These are phyloP conservation scores for Aegle marmelos DNA, from an alignment of 345 rosid species.

Conservation along the genomic window DNA sequence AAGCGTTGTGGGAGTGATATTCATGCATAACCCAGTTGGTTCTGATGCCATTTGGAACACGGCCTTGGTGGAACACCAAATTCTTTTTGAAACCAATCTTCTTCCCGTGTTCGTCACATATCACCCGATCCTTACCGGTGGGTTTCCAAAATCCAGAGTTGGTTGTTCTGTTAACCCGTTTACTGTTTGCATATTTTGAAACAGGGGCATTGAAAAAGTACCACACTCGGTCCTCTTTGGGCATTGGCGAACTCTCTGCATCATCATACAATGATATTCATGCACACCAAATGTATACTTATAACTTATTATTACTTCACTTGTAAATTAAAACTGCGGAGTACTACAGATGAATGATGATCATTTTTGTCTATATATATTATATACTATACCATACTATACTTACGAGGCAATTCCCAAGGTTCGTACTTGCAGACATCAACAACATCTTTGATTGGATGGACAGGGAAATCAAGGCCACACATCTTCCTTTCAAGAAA, in stretches of 20 bases:
- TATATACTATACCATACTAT: no score
- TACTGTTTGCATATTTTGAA: not conserved
- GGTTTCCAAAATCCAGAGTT: not conserved
- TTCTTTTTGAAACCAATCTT: conserved; percentile 1
- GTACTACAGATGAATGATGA: no score
- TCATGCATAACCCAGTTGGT: conserved; percentile 29
- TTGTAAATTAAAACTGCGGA: no score
- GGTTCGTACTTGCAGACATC: conserved; percentile 1
- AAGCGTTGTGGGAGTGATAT: not conserved
- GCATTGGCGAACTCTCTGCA: not conserved
- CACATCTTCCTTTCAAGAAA: not conserved
- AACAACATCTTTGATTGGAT: not conserved
- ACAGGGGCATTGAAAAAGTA: conserved; percentile 11
- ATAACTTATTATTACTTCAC: no score
- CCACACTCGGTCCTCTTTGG: conserved; percentile 1
- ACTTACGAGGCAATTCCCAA: conserved; percentile 34
- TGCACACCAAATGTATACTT: no score
- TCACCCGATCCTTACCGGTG: not conserved
- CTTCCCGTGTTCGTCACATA: not conserved
- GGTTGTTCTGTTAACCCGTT: not conserved
- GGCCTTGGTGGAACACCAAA: conserved; percentile 5
- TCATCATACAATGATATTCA: not conserved
- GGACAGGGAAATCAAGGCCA: not conserved
- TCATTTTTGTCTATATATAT: no score
- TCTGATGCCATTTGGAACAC: not conserved